phyloP scores from a whole-genome alignment of 1,284 basidiomycete genomes.

The Taiwanofungus camphoratus region DNA sequence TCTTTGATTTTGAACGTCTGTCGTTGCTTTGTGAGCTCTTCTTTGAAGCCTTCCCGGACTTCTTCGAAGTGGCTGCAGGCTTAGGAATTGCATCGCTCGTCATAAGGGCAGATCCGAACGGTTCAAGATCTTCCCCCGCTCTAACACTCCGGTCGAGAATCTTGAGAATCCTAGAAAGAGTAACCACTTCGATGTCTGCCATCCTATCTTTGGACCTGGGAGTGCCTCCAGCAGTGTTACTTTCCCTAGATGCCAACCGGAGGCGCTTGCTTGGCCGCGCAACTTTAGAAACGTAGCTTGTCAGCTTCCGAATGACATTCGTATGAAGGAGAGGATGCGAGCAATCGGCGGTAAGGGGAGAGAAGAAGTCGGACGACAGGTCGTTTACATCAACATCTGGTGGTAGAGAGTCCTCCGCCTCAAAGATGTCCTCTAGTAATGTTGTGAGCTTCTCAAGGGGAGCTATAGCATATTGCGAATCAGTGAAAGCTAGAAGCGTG shows the following conservation, averaged over 20 bases:
- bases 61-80: constrained; percentile 20
- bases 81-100: constrained; percentile 5
- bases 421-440: constrained; percentile 81
- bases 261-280: constrained; percentile 58
- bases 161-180: constrained; percentile 63
- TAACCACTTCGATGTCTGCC: constrained; percentile 57
- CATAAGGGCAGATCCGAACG: constrained; percentile 42
- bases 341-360: constrained; percentile 49
- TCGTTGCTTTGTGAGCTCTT: constrained; percentile 34
- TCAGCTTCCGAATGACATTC: constrained; percentile 60
- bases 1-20: constrained; percentile 24
- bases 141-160: constrained; percentile 73
- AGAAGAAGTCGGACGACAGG: constrained; percentile 64
- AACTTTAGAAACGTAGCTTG: constrained; percentile 59
- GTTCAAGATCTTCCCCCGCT: constrained; percentile 66
- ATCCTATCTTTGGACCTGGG: constrained; percentile 50
- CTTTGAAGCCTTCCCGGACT: constrained; percentile 35
- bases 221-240: constrained; percentile 33
- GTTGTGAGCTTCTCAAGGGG: constrained; percentile 70
- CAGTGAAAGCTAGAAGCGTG: too few species aligned
- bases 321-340: constrained; percentile 56
- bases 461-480: constrained; percentile 36
- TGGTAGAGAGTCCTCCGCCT: constrained; percentile 79
- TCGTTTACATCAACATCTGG: constrained; percentile 53
- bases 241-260: constrained; percentile 36